Base-by-base conservation (phyloP, 176 grass and related monocot genomes). In the Pontederia paniculata region DNA sequence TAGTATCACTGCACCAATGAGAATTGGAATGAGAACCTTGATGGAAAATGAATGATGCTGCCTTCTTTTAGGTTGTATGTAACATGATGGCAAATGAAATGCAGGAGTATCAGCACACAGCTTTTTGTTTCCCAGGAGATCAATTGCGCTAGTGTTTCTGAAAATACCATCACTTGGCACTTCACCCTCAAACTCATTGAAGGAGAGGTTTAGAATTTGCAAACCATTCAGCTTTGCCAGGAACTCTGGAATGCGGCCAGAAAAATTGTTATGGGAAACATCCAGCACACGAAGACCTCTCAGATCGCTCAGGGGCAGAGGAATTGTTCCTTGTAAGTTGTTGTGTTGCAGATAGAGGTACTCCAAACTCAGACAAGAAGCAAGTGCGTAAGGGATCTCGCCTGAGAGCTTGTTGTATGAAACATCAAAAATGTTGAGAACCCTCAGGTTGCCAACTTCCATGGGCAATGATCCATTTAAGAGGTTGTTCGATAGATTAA, bases 101-200 rank as follows among this genome's bases (percentile, higher is more conserved):
- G 5, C 28, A 37, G 28, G 28, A 37, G 3, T 37, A 6, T 6
- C 28, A 2, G 5, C 47, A 69, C 82, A 81, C 11, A 85, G 55
- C 21, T 58, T 21, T 0, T n/a, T 47, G 48, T 80, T 85, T 5
- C 82, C 77, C 17, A 69, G 11, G 15, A 85, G 2, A 6, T 44
- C 69, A 12, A 77, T 50, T 16, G n/a, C 16, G 16, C 60, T 63
- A 22, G 2, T 11, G 41, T 80, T 77, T 0, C 57, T 54, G 57
- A 85, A 81, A 8, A 85, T 51, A 0, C 77, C 73, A 13, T 54
- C 58, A 4, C 12, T 16, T 55, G 73, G 82, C 17, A 85, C 58
- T 13, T 44, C 68, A 15, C 77, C 82, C 2, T 76, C 73, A 0
- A 85, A 17, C 20, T 85, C 58, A 19, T 85, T 85, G 62, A 80